Evolutionary conservation across 352 stramenopile genomes (phyloP).

Genomic region (Globisporangium perplexum): DNA sequence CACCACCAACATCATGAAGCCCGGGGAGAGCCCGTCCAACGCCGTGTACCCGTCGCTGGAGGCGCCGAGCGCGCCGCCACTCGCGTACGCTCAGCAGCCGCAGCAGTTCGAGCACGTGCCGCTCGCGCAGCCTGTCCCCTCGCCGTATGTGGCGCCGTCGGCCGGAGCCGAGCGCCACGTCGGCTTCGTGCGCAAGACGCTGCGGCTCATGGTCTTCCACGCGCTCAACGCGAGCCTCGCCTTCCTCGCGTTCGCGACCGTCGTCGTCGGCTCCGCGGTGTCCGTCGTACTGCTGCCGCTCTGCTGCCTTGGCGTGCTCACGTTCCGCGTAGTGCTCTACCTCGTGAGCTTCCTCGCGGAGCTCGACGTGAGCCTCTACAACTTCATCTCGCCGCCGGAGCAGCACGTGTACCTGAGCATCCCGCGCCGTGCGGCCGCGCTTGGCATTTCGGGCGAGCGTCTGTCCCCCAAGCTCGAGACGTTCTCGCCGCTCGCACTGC

Average conservation of each 20-base stretch:
- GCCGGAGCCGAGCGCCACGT: slow-evolving; percentile 3
- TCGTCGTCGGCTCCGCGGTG: slow-evolving; percentile 42
- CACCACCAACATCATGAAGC: too few species aligned
- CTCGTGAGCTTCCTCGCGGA: slow-evolving; percentile 38
- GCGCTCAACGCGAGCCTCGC: slow-evolving; percentile 49
- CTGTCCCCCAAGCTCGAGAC: slow-evolving; percentile 41
- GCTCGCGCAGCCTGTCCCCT: slow-evolving; percentile 16
- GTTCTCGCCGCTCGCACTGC: slow-evolving; percentile 33
- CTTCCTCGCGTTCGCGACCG: slow-evolving; percentile 32
- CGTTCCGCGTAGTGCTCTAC: slow-evolving; percentile 63
- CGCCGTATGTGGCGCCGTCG: slow-evolving; percentile 18
- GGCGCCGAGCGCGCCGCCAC: slow-evolving; percentile 21
- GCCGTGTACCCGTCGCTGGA: slow-evolving; percentile 24
- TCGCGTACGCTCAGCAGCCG: slow-evolving; percentile 5
- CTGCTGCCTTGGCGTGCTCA: slow-evolving; percentile 55
- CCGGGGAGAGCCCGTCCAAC: slow-evolving; percentile 12
- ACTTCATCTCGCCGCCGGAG: slow-evolving; percentile 46
- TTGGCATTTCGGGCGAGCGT: slow-evolving; percentile 39
- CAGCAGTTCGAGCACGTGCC: slow-evolving; percentile 15
- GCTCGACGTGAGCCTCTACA: slow-evolving; percentile 55
- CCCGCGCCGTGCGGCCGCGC: slow-evolving; percentile 20
- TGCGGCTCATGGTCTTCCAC: slow-evolving; percentile 59
- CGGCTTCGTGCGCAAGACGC: slow-evolving; percentile 27
- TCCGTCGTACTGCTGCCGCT: slow-evolving; percentile 37
- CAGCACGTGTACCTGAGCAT: slow-evolving; percentile 45